Percentiles rank a stretch among this genome's conserved stretches.
phyloP scores from a whole-genome alignment of 768 basidiomycete genomes.

The Mycena vitilis region DNA sequence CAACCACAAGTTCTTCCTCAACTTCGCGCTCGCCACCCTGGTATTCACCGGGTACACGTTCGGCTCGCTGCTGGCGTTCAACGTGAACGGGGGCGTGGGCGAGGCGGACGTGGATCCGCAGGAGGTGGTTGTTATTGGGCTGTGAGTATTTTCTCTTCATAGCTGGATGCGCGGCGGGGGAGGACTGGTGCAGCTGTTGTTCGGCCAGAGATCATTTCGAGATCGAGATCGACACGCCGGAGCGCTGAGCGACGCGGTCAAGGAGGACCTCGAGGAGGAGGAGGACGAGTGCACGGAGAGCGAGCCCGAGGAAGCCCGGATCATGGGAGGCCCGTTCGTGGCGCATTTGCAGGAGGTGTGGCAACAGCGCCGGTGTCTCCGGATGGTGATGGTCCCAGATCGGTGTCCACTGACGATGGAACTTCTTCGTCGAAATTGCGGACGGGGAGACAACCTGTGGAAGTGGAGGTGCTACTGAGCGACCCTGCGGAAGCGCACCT shows the following conservation, averaged over 20 bases:
- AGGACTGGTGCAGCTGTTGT: too few relatives aligned
- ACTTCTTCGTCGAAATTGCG: too few relatives aligned
- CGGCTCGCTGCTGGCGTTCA: constrained; percentile 67
- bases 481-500: too few relatives aligned
- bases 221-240: constrained; percentile 76
- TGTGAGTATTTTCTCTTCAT: constrained; percentile 78
- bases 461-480: too few relatives aligned
- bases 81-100: constrained; percentile 46
- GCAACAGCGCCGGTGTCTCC: too few relatives aligned
- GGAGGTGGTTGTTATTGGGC: constrained; percentile 74
- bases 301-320: constrained; percentile 42
- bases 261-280: constrained; percentile 53
- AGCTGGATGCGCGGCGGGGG: too few relatives aligned
- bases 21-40: constrained; percentile 75
- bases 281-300: constrained; percentile 42
- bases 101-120: constrained; percentile 68
- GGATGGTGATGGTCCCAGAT: too few relatives aligned
- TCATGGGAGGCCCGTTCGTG: too few relatives aligned
- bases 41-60: constrained; percentile 75
- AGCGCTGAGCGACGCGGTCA: constrained; percentile 61
- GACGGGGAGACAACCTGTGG: too few relatives aligned
- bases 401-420: too few relatives aligned
- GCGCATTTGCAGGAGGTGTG: too few relatives aligned
- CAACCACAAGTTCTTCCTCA: constrained; percentile 93
- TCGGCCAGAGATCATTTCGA: constrained; percentile 43